These are phyloP conservation scores for Glycine tomentella DNA, from an alignment of 306 rosid genomes.

Conservation along the genomic window DNA sequence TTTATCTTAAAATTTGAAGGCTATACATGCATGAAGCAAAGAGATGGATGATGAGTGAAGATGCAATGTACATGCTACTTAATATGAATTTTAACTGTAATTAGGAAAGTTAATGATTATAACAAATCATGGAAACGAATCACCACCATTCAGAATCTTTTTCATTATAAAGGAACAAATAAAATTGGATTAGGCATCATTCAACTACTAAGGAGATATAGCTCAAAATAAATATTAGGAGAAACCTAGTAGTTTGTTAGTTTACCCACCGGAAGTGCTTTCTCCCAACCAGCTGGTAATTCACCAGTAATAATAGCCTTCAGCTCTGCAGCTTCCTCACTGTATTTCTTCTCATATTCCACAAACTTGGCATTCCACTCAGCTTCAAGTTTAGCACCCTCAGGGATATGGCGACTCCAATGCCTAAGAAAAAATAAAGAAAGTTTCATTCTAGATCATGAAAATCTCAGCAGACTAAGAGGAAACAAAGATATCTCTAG, in stretches of 20 bases:
- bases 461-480: constrained; percentile 33
- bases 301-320: constrained; percentile 72
- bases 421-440: constrained; percentile 60
- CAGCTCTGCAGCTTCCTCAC: constrained; percentile 86
- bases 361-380: constrained; percentile 94
- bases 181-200: constrained; percentile 24
- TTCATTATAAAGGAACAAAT: no score
- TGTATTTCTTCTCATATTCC: constrained; percentile 89
- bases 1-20: constrained; percentile 33
- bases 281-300: constrained; percentile 94
- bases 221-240: background rate
- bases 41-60: constrained; percentile 14
- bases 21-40: constrained; percentile 15
- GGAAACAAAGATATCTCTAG: constrained; percentile 22
- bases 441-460: constrained; percentile 43
- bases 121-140: background rate
- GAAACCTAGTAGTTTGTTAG: constrained; percentile 36
- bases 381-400: constrained; percentile 84
- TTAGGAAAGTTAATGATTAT: background rate
- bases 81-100: background rate
- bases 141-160: background rate
- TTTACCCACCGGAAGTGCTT: constrained; percentile 91
- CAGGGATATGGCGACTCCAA: constrained; percentile 86
- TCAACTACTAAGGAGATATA: constrained; percentile 7
- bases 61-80: background rate